phyloP scores from a whole-genome alignment of 495 filamentous ascomycete genomes.

The Aspergillus affinis region DNA sequence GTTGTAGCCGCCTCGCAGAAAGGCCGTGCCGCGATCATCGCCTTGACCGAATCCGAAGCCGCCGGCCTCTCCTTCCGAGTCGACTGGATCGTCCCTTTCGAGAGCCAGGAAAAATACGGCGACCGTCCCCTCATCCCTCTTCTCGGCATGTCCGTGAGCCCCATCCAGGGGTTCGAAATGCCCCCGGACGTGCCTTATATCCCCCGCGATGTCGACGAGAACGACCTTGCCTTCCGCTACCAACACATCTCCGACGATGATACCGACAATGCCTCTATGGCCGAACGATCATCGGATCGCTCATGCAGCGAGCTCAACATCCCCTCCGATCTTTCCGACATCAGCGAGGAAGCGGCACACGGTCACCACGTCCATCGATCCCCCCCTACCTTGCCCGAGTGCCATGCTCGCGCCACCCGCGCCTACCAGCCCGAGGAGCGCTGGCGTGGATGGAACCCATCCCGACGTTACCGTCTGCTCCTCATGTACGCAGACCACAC shows the following conservation, averaged over 20 bases:
- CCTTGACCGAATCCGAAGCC: slow-evolving; percentile 55
- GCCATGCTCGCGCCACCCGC: slow-evolving; percentile 39
- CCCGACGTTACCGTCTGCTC: slow-evolving; percentile 65
- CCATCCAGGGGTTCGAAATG: slow-evolving; percentile 59
- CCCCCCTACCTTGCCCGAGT: slow-evolving; percentile 36
- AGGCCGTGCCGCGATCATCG: slow-evolving; percentile 73
- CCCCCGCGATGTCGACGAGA: slow-evolving; percentile 25
- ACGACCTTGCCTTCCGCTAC: slow-evolving; percentile 36
- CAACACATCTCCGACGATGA: slow-evolving; percentile 23
- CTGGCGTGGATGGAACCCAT: slow-evolving; percentile 43
- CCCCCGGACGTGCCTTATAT: slow-evolving; percentile 40
- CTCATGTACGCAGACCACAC: slow-evolving; percentile 74
- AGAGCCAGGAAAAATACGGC: slow-evolving; percentile 42
- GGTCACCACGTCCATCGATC: neutral
- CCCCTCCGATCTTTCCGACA: slow-evolving; percentile 3
- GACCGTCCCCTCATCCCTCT: slow-evolving; percentile 46
- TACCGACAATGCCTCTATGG: neutral
- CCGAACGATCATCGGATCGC: neutral
- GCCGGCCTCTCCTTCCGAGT: slow-evolving; percentile 48
- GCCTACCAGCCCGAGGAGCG: slow-evolving; percentile 38
- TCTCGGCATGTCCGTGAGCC: slow-evolving; percentile 57
- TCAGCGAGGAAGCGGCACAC: slow-evolving; percentile 7
- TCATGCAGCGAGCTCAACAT: slow-evolving; percentile 6
- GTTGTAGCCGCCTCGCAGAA: slow-evolving; percentile 70
- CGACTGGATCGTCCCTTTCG: slow-evolving; percentile 57